Base-by-base conservation (phyloP, 257 asterid genomes). In the Voacanga thouarsii region DNA sequence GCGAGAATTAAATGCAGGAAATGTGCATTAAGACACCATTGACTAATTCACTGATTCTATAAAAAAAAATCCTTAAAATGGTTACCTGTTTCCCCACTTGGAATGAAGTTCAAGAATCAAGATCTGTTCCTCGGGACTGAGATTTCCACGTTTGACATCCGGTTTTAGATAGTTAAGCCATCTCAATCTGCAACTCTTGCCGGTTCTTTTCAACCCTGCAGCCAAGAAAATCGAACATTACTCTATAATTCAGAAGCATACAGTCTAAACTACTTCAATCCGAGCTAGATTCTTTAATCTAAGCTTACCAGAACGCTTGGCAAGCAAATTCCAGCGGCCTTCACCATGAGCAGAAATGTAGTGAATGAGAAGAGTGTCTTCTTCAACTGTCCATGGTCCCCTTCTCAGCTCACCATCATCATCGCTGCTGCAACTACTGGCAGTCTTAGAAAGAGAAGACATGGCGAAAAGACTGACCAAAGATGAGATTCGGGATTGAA, bases 141-240 rank as follows among this genome's bases (percentile, higher is more conserved):
- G 87, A 72, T 85, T 85, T 74, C 89, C 89, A 23, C 82, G 83
- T 59, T 80, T 85, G 41, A 83, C 78, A 7, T 85, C 89, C n/a
- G 89, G 89, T 80, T 85, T 85, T 9, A 85, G 45, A 45, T 85
- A 85, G 51, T 85, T 85, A n/a, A 85, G 79, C 88, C 88, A 85
- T 72, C 88, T 82, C 70, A 85, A 71, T 67, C 88, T 82, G 45
- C 88, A 85, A 45, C 88, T 85, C 83, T 85, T 85, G 28, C 88
- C 88, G 0, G 84, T 85, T 61, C 88, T 82, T 53, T 79, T 83
- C 82, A 85, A 41, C 18, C 89, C 89, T 85, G 28, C 2, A 74
- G 21, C 7, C 12, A 44, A 19, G 24, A 33, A 47, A 23, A 24
- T 5, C 7, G 16, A 14, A 8, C 11, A 60, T 45, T 49, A 24